phyloP scores from a whole-genome alignment of 1,139 yeast species.

The Sporopachydermia cereana region DNA sequence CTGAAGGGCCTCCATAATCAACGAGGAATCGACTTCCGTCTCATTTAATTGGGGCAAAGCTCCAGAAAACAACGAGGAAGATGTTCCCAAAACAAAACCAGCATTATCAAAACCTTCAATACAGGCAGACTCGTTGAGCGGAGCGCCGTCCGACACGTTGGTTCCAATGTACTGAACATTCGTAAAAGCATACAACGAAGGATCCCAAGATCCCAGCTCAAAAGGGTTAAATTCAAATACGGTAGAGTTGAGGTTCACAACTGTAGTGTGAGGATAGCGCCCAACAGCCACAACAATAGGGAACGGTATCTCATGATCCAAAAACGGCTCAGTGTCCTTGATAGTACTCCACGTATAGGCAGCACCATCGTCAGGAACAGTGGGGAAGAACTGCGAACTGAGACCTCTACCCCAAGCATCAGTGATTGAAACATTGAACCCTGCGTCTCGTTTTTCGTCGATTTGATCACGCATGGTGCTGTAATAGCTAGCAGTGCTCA shows the following conservation, averaged over 20 bases:
- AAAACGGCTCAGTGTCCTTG: slow-evolving; percentile 37
- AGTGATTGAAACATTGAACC: slow-evolving; percentile 67
- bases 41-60: slow-evolving; percentile 22
- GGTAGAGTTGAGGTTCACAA: slow-evolving; percentile 56
- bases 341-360: slow-evolving; percentile 57
- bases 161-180: slow-evolving; percentile 68
- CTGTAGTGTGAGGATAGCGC: slow-evolving; percentile 52
- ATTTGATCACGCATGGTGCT: slow-evolving; percentile 40
- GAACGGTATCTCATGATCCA: slow-evolving; percentile 60
- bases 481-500: slow-evolving; percentile 47
- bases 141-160: slow-evolving; percentile 42
- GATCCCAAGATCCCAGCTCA: slow-evolving; percentile 88
- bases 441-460: slow-evolving; percentile 56
- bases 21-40: slow-evolving; percentile 6
- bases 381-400: slow-evolving; percentile 62
- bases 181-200: slow-evolving; percentile 54
- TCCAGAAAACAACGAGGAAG: slow-evolving; percentile 59
- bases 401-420: slow-evolving; percentile 91
- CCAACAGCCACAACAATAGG: slow-evolving; percentile 75
- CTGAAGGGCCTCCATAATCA: slow-evolving; percentile 12
- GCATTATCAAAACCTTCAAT: slow-evolving; percentile 52
- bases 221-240: slow-evolving; percentile 70
- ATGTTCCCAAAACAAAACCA: slow-evolving; percentile 64
- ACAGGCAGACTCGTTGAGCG: slow-evolving; percentile 28
- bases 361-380: slow-evolving; percentile 43